phyloP scores from a whole-genome alignment of 164 flowering plant species.

The Hamamelis virginiana region DNA sequence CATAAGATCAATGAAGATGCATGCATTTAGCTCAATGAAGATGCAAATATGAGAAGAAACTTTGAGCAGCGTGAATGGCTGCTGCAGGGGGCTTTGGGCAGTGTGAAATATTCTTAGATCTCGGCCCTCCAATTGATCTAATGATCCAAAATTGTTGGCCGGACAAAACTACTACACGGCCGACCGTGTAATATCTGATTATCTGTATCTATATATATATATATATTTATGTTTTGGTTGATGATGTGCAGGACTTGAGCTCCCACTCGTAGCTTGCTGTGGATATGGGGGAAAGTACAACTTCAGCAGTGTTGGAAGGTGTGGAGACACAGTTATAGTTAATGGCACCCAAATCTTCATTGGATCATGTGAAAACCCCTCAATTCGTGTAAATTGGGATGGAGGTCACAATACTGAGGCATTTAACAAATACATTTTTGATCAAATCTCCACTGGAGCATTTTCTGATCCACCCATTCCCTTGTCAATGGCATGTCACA shows the following conservation, averaged over 20 bases:
- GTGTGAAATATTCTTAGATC: no score
- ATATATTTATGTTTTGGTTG: no score
- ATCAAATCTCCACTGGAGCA: slow-evolving; percentile 25
- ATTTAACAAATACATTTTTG: slow-evolving; percentile 26
- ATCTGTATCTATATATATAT: no score
- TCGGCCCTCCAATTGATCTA: no score
- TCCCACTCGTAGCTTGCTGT: slow-evolving; percentile 35
- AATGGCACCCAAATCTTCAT: slow-evolving; percentile 23
- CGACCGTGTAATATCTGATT: no score
- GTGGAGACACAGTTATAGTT: slow-evolving; percentile 21
- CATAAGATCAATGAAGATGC: no score
- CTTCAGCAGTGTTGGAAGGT: slow-evolving; percentile 8
- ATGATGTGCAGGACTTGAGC: slow-evolving; percentile 33
- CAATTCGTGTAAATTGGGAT: slow-evolving; percentile 31
- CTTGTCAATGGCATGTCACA: slow-evolving; percentile 26
- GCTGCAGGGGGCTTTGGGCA: no score
- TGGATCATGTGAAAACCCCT: slow-evolving; percentile 25
- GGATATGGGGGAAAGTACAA: slow-evolving; percentile 42
- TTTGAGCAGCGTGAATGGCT: no score
- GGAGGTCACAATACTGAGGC: slow-evolving; percentile 46
- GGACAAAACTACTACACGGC: no score
- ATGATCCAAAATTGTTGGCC: no score
- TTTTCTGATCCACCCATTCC: slow-evolving; percentile 36
- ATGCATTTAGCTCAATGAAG: no score
- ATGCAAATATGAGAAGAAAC: no score